Evolutionary conservation across 345 rosid species (phyloP).

Genomic region (Brassica cretica): DNA sequence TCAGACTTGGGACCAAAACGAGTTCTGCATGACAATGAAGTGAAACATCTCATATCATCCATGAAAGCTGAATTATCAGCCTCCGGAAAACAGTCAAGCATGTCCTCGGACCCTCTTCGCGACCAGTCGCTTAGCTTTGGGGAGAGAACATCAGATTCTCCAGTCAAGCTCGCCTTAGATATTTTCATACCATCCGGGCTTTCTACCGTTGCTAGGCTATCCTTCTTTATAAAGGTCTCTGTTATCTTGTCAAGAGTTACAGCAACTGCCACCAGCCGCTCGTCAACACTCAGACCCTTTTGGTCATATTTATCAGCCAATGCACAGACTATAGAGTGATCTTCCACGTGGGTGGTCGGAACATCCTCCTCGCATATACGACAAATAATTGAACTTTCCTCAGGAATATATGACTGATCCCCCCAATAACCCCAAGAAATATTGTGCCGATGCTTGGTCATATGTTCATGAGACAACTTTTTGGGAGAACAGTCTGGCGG

Average conservation of each 20-base stretch:
- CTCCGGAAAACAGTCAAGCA: conserved; percentile 84
- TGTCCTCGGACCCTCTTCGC: conserved; percentile 85
- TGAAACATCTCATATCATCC: conserved; percentile 80
- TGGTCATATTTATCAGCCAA: conserved; percentile 81
- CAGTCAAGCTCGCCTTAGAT: conserved; percentile 76
- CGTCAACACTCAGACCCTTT: conserved; percentile 67
- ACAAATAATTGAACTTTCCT: conserved; percentile 76
- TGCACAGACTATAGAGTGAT: conserved; percentile 89
- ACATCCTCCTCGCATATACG: conserved; percentile 96
- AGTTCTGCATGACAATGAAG: conserved; percentile 82
- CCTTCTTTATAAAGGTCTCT: conserved; percentile 59
- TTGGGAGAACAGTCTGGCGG: conserved; percentile 42
- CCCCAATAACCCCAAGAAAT: conserved; percentile 92
- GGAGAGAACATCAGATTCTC: conserved; percentile 75
- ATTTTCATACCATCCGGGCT: conserved; percentile 75
- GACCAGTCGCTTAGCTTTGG: conserved; percentile 92
- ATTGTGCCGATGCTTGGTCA: conserved; percentile 64
- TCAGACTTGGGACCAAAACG: conserved; percentile 92
- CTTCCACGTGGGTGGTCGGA: conserved; percentile 69
- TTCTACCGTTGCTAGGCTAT: conserved; percentile 53
- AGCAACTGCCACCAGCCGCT: conserved; percentile 64
- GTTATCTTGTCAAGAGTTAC: conserved; percentile 76
- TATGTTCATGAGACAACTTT: conserved; percentile 52
- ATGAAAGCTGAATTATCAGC: conserved; percentile 62
- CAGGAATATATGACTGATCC: conserved; percentile 58